A percentile compares a stretch with the other conserved stretches of the same genome.
phyloP scores from a whole-genome alignment of 2,329 filamentous ascomycete species.

The Diaporthe destruens region DNA sequence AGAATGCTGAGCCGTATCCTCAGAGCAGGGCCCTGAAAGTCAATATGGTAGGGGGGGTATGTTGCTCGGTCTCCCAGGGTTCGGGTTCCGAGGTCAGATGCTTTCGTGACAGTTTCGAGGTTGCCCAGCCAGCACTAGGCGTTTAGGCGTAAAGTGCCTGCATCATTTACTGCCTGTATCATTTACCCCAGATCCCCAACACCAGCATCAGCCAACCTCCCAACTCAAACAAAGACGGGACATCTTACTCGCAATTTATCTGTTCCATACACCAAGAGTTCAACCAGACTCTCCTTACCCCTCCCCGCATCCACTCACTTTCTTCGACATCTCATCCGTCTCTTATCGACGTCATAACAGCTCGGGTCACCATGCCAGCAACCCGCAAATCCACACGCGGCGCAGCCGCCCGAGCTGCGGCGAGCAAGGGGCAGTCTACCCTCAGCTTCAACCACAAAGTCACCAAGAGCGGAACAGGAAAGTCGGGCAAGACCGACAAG shows the following conservation, averaged over 20 bases:
- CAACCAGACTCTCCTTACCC: not conserved
- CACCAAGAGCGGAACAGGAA: constrained; percentile 64
- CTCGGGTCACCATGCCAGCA: constrained; percentile 58
- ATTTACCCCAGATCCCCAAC: constrained; percentile 6
- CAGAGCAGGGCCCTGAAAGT: too few relatives aligned
- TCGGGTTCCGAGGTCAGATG: constrained; percentile 57
- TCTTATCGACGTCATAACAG: constrained; percentile 41
- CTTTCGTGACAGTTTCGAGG: constrained; percentile 62
- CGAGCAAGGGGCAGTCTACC: constrained; percentile 64
- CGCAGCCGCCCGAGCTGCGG: constrained; percentile 50
- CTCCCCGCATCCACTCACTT: constrained; percentile 17
- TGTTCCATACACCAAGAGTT: too few relatives aligned
- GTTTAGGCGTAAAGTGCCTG: constrained; percentile 29
- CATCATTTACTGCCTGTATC: constrained; percentile 33
- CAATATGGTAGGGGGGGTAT: not conserved
- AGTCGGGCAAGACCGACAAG: constrained; percentile 56
- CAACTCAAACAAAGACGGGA: not conserved
- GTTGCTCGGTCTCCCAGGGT: not conserved
- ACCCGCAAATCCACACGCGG: constrained; percentile 60
- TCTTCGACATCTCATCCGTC: not conserved
- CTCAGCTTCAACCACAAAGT: constrained; percentile 70
- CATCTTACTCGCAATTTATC: not conserved
- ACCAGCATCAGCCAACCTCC: constrained; percentile 45
- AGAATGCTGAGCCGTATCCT: not conserved
- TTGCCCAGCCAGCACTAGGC: constrained; percentile 64